These are phyloP conservation scores for Kurtzmaniella quercitrusa DNA, from an alignment of 1,139 yeast genomes.

Conservation along the genomic window DNA sequence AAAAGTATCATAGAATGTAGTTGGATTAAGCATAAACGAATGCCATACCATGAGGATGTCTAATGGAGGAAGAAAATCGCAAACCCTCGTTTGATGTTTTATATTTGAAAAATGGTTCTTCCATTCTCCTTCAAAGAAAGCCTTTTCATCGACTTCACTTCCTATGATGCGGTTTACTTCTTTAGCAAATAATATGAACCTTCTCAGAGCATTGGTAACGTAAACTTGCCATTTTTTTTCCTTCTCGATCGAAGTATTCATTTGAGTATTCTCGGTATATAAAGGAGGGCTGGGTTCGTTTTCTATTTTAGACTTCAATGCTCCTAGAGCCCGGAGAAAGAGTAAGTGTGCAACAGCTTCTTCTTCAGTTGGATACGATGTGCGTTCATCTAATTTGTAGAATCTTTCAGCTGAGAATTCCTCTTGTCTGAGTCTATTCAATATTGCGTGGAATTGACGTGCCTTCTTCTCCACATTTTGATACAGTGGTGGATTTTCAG, in stretches of 20 bases:
- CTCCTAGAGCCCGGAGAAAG: constrained; percentile 23
- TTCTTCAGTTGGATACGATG: constrained; percentile 11
- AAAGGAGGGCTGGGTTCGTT: not conserved
- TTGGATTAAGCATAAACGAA: constrained; percentile 15
- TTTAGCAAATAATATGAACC: not conserved
- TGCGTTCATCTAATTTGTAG: too few species aligned
- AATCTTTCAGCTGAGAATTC: too few species aligned
- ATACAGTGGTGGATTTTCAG: too few species aligned
- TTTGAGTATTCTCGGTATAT: not conserved
- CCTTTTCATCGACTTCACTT: not conserved
- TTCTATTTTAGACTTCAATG: constrained; percentile 16
- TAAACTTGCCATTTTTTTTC: constrained; percentile 7
- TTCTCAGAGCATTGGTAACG: not conserved
- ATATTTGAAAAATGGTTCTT: too few species aligned
- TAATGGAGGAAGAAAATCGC: constrained; percentile 21
- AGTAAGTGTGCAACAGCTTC: constrained; percentile 27
- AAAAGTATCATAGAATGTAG: constrained; percentile 23
- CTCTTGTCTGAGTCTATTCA: too few species aligned
- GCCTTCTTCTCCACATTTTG: too few species aligned
- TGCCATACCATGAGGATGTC: constrained; percentile 34
- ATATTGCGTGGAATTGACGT: too few species aligned
- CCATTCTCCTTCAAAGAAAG: not conserved
- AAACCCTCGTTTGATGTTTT: too few species aligned
- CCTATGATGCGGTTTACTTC: not conserved
- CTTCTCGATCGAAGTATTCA: constrained; percentile 7